phyloP scores from a whole-genome alignment of 1,139 yeast species.

The Geotrichum candidum region DNA sequence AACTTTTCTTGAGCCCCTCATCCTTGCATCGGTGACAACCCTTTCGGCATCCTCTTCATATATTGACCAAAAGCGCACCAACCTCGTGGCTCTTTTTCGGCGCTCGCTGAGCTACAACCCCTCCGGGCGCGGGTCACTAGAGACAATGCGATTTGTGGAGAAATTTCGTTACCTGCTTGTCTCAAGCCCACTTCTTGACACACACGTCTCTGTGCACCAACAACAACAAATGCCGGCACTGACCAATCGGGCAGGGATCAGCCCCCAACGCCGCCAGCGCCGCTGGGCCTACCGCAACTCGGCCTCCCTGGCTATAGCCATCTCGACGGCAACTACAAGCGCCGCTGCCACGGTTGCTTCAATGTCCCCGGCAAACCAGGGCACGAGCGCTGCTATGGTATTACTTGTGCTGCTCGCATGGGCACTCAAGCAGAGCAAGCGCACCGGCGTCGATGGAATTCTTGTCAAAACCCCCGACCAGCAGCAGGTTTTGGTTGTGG shows the following conservation, averaged over 20 bases:
- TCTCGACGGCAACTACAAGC: neutral
- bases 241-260: slow-evolving; percentile 8
- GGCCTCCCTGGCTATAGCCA: neutral
- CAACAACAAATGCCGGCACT: slow-evolving; percentile 13
- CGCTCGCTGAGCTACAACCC: slow-evolving; percentile 29
- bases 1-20: slow-evolving; percentile 23
- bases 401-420: slow-evolving; percentile 32
- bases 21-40: slow-evolving; percentile 19
- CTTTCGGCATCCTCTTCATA: slow-evolving; percentile 16
- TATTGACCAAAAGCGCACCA: slow-evolving; percentile 26
- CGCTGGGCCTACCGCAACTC: neutral
- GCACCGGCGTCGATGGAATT: neutral
- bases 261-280: neutral
- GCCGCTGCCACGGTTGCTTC: neutral
- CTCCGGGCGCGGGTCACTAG: slow-evolving; percentile 32
- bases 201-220: slow-evolving; percentile 16
- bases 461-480: neutral
- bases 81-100: slow-evolving; percentile 21
- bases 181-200: slow-evolving; percentile 41
- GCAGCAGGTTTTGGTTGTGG: neutral
- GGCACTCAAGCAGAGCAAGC: slow-evolving; percentile 22
- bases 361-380: slow-evolving; percentile 17
- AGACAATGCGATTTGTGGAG: slow-evolving; percentile 38
- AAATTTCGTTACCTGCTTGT: slow-evolving; percentile 42
- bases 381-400: slow-evolving; percentile 35